Percentiles rank a stretch among this genome's conserved stretches.
Conservation (phyloP, 495 filamentous ascomycete species). For the Hypoxylon subgilvum region DNA sequence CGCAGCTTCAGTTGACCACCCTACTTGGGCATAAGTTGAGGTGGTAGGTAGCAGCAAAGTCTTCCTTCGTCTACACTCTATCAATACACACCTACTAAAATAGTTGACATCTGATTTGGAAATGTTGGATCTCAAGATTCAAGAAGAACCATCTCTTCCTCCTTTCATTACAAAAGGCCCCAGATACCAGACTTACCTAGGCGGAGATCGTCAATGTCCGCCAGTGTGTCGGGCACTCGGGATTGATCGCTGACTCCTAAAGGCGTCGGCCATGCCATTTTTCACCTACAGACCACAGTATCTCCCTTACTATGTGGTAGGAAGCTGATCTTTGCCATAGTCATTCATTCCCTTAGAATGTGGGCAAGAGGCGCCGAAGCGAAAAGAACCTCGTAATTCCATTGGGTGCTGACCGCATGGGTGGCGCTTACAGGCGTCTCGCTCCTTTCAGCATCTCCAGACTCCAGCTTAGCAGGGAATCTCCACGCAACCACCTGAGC, state of each 20-base stretch:
- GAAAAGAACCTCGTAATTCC: background rate
- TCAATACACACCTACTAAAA: conserved; percentile 3
- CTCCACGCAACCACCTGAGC: no score
- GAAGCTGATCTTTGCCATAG: no score
- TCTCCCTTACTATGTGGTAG: no score
- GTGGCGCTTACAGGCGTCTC: conserved; percentile 24
- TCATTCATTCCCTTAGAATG: background rate
- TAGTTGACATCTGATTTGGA: conserved; percentile 4
- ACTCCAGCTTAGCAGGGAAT: no score
- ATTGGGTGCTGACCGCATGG: conserved; percentile 2
- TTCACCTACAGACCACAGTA: no score
- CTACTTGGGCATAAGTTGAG: background rate
- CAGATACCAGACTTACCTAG: no score
- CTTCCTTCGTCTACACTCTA: background rate
- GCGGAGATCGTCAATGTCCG: no score
- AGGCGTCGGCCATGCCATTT: background rate
- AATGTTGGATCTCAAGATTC: conserved; percentile 11
- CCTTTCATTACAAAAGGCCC: conserved; percentile 18
- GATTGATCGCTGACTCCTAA: no score
- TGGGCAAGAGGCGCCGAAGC: background rate
- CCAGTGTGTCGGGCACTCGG: background rate
- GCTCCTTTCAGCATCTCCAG: background rate
- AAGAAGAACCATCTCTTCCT: conserved; percentile 5
- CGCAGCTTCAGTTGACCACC: background rate
- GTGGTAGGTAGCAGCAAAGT: background rate